Evolutionary conservation across 1,139 yeast genomes (phyloP).

Genomic region (Geotrichum fermentans): DNA sequence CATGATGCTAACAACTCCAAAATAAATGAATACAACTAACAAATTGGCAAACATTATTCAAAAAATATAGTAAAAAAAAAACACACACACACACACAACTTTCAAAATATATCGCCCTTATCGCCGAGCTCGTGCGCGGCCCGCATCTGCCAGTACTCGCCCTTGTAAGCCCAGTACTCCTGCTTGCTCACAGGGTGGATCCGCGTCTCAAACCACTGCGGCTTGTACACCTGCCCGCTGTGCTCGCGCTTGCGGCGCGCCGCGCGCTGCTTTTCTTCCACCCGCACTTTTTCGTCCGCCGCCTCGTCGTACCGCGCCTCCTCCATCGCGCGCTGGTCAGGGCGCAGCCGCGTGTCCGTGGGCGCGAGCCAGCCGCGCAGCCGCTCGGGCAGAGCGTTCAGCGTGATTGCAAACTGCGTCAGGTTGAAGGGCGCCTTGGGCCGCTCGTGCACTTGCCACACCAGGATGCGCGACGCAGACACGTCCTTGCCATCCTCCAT

Average conservation of each 20-base stretch:
- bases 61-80: too few relatives aligned
- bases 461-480: conserved; percentile 44
- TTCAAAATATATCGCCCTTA: conserved; percentile 35
- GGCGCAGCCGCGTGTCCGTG: conserved; percentile 89
- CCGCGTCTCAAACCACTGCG: conserved; percentile 68
- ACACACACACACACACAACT: too few relatives aligned
- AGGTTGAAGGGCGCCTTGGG: conserved; percentile 85
- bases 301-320: conserved; percentile 91
- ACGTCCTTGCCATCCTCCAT: conserved; percentile 17
- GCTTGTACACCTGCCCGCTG: conserved; percentile 50
- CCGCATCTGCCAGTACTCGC: conserved; percentile 72
- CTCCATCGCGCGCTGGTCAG: conserved; percentile 98
- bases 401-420: conserved; percentile 82
- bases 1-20: too few relatives aligned
- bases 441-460: conserved; percentile 86
- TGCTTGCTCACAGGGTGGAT: conserved; percentile 79
- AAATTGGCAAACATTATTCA: too few relatives aligned
- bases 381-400: conserved; percentile 65
- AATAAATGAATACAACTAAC: too few relatives aligned
- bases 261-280: conserved; percentile 89
- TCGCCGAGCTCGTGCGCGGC: conserved; percentile 41
- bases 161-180: conserved; percentile 67
- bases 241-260: conserved; percentile 66
- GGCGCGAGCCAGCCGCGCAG: conserved; percentile 67
- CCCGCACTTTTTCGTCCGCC: conserved; percentile 75